Evolutionary conservation across 2,329 filamentous ascomycete genomes (phyloP), one percentile per base, ranked within the genome.

Genomic region (Microdochium nivale): DNA sequence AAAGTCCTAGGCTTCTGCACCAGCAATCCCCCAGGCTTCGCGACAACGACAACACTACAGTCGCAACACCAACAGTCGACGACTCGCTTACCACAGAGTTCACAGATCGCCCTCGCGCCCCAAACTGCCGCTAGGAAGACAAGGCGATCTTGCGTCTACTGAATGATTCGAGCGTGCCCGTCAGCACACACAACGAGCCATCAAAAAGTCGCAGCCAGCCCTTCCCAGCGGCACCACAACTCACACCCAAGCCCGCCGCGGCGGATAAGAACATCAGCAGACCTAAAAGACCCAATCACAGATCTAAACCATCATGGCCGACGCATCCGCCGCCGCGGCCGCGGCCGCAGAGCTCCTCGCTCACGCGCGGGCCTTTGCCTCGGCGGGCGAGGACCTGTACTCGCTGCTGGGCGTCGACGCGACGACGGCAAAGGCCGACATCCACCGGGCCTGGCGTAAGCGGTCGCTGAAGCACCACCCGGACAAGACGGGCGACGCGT

Each of bases 381-480:
- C 77, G 51, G 74, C 77, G n/a, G 73, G 78, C 52, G 67, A 81
- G 58, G 88, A 95, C 67, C 87, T 92, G 56, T 96, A 94, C 72
- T 81, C 80, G 25, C 77, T 95, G 25, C 79, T 95, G 16, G 79
- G 79, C 51, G 75, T 94, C 49, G 74, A 82, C 52, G 75, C 82
- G 21, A 77, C 83, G 19, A 81, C 85, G 0, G 71, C 77, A 21
- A 84, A 86, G 52, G 72, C 81, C n/a, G 86, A 90, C 55, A 86
- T 95, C 61, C 85, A 88, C 56, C 84, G 87, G 58, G 90, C 89
- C 46, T 96, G 92, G 76, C 83, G 90, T 53, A 88, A 88, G 61
- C 84, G 86, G 27, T 90, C 90, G 3, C 76, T 96, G n/a, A 90
- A 89, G 63, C 90, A 91, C 73, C 92, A 97, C 67, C 92, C 92